Evolutionary conservation across 495 filamentous ascomycete species (phyloP).

Genomic region (Aspergillus conjunctus): DNA sequence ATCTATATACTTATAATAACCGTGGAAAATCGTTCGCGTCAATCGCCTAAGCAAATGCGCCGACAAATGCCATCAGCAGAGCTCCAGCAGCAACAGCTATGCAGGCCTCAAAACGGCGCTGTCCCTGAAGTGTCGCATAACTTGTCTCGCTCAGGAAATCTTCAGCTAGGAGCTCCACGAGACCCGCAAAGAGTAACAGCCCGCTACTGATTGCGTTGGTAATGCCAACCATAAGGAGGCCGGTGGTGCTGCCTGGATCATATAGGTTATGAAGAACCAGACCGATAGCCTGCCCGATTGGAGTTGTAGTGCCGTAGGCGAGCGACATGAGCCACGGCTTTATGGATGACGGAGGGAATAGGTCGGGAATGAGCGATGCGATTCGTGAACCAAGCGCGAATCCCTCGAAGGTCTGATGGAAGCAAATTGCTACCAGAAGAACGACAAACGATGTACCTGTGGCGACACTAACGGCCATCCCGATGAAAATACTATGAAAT

Average conservation of each 20-base stretch:
- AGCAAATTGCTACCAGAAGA: constrained; percentile 77
- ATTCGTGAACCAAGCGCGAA: constrained; percentile 75
- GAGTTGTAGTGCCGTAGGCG: constrained; percentile 89
- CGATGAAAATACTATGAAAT: constrained; percentile 87
- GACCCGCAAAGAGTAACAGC: constrained; percentile 83
- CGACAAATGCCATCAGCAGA: constrained; percentile 81
- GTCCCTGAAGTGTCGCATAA: constrained; percentile 71
- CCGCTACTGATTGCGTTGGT: constrained; percentile 92
- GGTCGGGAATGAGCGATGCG: constrained; percentile 60
- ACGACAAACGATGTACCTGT: constrained; percentile 76
- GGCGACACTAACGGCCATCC: constrained; percentile 84
- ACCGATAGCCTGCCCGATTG: constrained; percentile 87
- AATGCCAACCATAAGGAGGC: constrained; percentile 85
- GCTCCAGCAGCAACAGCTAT: constrained; percentile 75
- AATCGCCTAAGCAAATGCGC: constrained; percentile 72
- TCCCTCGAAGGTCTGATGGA: constrained; percentile 85
- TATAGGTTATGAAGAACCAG: constrained; percentile 80
- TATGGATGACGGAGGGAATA: constrained; percentile 51
- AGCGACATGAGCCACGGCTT: constrained; percentile 94
- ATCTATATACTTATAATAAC: constrained; percentile 3
- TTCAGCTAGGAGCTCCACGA: constrained; percentile 90
- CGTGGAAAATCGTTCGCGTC: background rate
- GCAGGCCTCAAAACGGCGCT: constrained; percentile 72
- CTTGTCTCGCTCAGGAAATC: constrained; percentile 91
- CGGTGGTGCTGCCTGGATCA: constrained; percentile 77